Conservation (phyloP, 2,329 filamentous ascomycete genomes). For the Chrysoporthe deuterocubensis region DNA sequence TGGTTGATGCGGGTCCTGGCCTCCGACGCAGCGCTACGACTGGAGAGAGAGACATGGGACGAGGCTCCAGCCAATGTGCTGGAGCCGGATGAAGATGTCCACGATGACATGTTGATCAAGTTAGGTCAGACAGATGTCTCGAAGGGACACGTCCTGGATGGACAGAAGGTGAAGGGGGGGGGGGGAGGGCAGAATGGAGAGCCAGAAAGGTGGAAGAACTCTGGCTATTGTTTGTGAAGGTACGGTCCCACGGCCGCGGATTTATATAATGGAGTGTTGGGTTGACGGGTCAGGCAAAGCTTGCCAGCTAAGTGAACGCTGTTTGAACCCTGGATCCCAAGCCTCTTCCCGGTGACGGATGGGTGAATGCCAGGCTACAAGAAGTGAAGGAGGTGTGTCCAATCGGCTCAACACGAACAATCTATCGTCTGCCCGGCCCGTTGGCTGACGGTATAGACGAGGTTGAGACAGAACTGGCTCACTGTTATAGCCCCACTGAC, state of each 20-base stretch:
- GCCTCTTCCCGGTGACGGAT: neutral
- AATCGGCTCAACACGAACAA: neutral
- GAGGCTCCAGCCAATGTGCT: neutral
- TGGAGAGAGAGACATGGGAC: neutral
- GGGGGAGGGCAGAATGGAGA: neutral
- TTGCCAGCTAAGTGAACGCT: neutral
- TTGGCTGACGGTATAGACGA: neutral
- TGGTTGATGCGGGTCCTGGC: slow-evolving; percentile 16
- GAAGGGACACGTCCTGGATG: neutral
- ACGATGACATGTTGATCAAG: neutral
- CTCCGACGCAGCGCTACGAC: neutral
- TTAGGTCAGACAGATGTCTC: neutral
- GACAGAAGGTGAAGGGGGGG: neutral
- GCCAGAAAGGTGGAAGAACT: neutral
- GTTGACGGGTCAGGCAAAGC: neutral
- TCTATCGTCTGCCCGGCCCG: neutral
- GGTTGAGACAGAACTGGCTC: neutral
- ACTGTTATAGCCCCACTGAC: slow-evolving; percentile 1
- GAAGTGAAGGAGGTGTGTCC: neutral
- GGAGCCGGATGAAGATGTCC: neutral
- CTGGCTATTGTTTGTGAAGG: neutral
- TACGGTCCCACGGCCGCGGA: neutral
- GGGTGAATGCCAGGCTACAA: neutral
- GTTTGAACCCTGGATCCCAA: neutral
- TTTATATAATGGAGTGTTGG: neutral